These are phyloP conservation scores for Grosmannia clavigera DNA, from an alignment of 2,329 filamentous ascomycete genomes.

Conservation along the genomic window DNA sequence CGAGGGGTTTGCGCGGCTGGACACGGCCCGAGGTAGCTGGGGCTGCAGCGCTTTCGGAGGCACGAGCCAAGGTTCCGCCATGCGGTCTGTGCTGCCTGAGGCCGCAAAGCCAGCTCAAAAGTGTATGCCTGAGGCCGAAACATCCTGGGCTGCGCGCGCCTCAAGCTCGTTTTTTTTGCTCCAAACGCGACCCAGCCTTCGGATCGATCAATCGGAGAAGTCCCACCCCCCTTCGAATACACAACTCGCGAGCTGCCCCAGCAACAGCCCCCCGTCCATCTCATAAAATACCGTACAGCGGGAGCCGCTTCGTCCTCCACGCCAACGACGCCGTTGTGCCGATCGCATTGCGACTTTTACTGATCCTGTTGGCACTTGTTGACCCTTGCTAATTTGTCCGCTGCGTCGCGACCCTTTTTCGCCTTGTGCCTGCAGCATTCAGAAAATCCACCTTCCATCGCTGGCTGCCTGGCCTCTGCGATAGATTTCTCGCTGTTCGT, in stretches of 20 bases:
- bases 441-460: neutral
- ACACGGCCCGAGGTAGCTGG: slow-evolving; percentile 24
- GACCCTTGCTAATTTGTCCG: neutral
- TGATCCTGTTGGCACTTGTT: neutral
- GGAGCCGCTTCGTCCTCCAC: neutral
- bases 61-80: neutral
- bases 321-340: neutral
- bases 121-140: neutral
- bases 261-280: neutral
- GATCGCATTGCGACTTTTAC: neutral
- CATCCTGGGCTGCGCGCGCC: neutral
- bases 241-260: neutral
- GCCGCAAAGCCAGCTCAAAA: neutral
- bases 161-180: slow-evolving; percentile 3
- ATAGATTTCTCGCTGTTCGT: neutral
- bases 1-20: slow-evolving; percentile 17
- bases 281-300: neutral
- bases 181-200: slow-evolving; percentile 5
- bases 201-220: slow-evolving; percentile 2
- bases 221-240: neutral
- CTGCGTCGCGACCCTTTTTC: neutral
- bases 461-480: neutral
- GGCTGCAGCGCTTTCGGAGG: neutral
- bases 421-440: neutral
- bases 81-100: neutral